phyloP scores from a whole-genome alignment of 768 basidiomycete species.

The Podaxis sp. region DNA sequence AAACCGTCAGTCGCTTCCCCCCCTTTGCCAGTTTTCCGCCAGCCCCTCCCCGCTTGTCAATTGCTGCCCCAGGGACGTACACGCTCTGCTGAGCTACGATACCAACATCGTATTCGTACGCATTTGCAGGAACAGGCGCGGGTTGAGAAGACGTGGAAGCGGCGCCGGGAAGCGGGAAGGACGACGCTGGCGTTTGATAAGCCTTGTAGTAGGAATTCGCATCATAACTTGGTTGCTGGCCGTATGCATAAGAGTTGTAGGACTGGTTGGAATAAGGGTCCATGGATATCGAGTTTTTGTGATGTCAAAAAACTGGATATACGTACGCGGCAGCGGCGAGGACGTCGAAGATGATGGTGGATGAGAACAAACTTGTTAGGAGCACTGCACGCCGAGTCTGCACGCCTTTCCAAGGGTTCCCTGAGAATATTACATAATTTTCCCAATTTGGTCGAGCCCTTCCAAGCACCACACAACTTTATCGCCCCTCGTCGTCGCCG shows the following conservation, averaged over 20 bases:
- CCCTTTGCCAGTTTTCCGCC: constrained; percentile 87
- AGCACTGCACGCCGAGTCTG: background rate
- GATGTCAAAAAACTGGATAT: constrained; percentile 15
- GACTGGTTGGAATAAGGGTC: constrained; percentile 44
- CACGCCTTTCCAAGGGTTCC: background rate
- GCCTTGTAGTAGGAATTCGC: constrained; percentile 82
- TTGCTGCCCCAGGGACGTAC: constrained; percentile 89
- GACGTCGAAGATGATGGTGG: constrained; percentile 3
- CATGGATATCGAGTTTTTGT: constrained; percentile 31
- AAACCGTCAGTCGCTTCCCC: constrained; percentile 89
- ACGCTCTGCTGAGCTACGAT: constrained; percentile 90
- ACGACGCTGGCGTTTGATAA: constrained; percentile 63
- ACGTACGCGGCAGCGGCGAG: constrained; percentile 7
- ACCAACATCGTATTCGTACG: constrained; percentile 91
- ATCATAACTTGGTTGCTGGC: constrained; percentile 54
- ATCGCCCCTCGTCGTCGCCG: constrained; percentile 24
- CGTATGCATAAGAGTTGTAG: constrained; percentile 53
- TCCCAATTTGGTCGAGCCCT: constrained; percentile 12
- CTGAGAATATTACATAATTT: constrained; percentile 29
- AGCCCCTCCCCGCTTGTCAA: constrained; percentile 82
- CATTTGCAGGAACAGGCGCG: constrained; percentile 84
- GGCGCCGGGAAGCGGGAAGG: constrained; percentile 62
- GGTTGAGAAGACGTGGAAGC: constrained; percentile 56
- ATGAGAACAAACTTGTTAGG: background rate
- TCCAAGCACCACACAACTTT: constrained; percentile 18